Evolutionary conservation across 441 rosid species (phyloP).

Genomic region (Adansonia rubrostipa): DNA sequence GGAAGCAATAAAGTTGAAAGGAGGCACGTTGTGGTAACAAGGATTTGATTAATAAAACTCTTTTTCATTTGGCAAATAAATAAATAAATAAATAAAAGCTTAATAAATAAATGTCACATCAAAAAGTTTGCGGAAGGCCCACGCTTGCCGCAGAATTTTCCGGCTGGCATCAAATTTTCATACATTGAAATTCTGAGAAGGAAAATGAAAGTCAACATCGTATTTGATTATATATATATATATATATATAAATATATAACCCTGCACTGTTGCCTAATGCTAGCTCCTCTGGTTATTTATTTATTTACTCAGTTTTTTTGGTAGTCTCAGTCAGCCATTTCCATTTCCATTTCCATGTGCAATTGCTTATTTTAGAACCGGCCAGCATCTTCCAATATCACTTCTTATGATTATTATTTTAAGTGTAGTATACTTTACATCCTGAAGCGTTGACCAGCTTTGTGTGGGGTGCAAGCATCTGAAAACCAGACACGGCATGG

Average conservation of each 20-base stretch:
- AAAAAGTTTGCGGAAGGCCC: too few species aligned
- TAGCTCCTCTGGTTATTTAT: neutral
- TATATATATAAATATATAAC: too few species aligned
- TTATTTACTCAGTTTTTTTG: neutral
- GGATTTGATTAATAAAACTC: too few species aligned
- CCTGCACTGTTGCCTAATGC: too few species aligned
- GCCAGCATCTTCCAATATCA: too few species aligned
- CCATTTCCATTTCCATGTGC: slow-evolving; percentile 14
- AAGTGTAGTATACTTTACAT: neutral
- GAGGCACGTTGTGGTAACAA: too few species aligned
- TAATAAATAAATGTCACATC: too few species aligned
- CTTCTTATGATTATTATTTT: too few species aligned
- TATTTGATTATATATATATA: neutral
- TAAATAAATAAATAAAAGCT: too few species aligned
- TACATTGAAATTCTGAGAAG: neutral
- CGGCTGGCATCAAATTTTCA: neutral
- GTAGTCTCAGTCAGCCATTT: neutral
- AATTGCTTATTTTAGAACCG: neutral
- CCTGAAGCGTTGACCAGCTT: slow-evolving; percentile 7
- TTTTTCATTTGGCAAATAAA: too few species aligned
- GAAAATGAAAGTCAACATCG: neutral
- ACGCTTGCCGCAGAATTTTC: neutral
- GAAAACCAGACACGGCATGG: neutral
- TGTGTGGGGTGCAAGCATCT: neutral
- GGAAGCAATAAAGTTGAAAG: too few species aligned